phyloP scores from a whole-genome alignment of 2,329 filamentous ascomycete species.

The Fusarium sp. region DNA sequence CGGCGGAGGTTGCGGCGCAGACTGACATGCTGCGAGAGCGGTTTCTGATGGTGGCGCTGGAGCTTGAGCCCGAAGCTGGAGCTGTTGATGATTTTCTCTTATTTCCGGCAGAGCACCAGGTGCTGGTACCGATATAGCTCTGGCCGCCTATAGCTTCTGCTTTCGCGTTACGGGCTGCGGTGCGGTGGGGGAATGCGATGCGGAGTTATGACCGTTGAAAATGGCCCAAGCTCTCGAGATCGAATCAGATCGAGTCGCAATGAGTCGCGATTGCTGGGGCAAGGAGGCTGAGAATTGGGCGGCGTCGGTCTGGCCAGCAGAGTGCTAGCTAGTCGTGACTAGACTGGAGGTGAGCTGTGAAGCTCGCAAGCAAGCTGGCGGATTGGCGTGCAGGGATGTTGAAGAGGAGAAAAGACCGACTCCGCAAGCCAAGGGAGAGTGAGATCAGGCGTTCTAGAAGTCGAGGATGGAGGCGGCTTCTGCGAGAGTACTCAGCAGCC shows the following conservation, averaged over 20 bases:
- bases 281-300: conserved; percentile 10
- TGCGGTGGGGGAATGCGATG: conserved; percentile 31
- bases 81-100: conserved; percentile 4
- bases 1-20: conserved; percentile 40
- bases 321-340: conserved; percentile 26
- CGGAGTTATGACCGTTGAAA: conserved; percentile 23
- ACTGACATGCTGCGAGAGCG: conserved; percentile 48
- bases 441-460: conserved; percentile 1
- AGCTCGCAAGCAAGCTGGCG: conserved; percentile 24
- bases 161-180: conserved; percentile 33
- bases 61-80: conserved; percentile 30
- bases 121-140: conserved; percentile 12
- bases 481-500: conserved; percentile 17
- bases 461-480: conserved; percentile 10
- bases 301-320: conserved; percentile 13
- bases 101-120: not conserved
- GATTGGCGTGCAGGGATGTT: conserved; percentile 13
- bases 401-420: conserved; percentile 22
- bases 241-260: conserved; percentile 15
- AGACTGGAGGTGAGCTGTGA: conserved; percentile 22
- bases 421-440: conserved; percentile 25
- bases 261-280: conserved; percentile 8
- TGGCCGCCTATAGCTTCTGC: conserved; percentile 17
- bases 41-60: conserved; percentile 20
- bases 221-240: conserved; percentile 24